Evolutionary conservation across 2,329 filamentous ascomycete genomes (phyloP).

Genomic region (Aureobasidium sp.): DNA sequence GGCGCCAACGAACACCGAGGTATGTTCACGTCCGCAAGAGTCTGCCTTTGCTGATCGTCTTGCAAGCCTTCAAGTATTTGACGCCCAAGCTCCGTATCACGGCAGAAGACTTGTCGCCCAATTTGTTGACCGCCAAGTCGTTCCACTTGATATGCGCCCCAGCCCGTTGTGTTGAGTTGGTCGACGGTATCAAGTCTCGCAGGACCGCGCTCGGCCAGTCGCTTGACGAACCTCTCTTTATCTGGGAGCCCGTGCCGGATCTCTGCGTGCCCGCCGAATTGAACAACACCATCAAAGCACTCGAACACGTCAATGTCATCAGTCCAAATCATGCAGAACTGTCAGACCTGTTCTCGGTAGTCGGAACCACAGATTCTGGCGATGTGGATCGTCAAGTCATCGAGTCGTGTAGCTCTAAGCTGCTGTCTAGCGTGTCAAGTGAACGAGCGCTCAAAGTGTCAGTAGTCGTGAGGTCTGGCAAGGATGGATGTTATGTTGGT

Average conservation of each 20-base stretch:
- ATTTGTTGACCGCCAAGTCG: slow-evolving; percentile 62
- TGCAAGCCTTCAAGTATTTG: slow-evolving; percentile 66
- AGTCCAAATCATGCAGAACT: slow-evolving; percentile 85
- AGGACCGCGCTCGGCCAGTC: slow-evolving; percentile 35
- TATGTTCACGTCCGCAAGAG: slow-evolving; percentile 30
- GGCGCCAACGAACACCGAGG: slow-evolving; percentile 42
- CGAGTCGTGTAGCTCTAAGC: slow-evolving; percentile 30
- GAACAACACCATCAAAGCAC: slow-evolving; percentile 46
- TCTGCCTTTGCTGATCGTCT: not conserved
- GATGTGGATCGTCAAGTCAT: slow-evolving; percentile 34
- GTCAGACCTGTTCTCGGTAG: slow-evolving; percentile 68
- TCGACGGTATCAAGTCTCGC: slow-evolving; percentile 58
- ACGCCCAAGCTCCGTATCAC: slow-evolving; percentile 81
- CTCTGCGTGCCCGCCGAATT: slow-evolving; percentile 65
- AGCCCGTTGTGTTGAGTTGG: slow-evolving; percentile 65
- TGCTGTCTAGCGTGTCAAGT: slow-evolving; percentile 24
- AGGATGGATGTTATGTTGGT: slow-evolving; percentile 58
- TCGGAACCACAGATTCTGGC: slow-evolving; percentile 32
- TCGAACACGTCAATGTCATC: slow-evolving; percentile 51
- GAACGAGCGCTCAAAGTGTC: slow-evolving; percentile 35
- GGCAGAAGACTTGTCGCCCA: slow-evolving; percentile 59
- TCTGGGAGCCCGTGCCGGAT: slow-evolving; percentile 95
- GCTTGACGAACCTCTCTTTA: slow-evolving; percentile 57
- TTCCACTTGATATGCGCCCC: slow-evolving; percentile 88
- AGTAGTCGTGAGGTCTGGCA: slow-evolving; percentile 64